Evolutionary conservation across 208 protist genomes (phyloP), one percentile per base, ranked within the genome.

Genomic region (Wallacemonas collosoma): DNA sequence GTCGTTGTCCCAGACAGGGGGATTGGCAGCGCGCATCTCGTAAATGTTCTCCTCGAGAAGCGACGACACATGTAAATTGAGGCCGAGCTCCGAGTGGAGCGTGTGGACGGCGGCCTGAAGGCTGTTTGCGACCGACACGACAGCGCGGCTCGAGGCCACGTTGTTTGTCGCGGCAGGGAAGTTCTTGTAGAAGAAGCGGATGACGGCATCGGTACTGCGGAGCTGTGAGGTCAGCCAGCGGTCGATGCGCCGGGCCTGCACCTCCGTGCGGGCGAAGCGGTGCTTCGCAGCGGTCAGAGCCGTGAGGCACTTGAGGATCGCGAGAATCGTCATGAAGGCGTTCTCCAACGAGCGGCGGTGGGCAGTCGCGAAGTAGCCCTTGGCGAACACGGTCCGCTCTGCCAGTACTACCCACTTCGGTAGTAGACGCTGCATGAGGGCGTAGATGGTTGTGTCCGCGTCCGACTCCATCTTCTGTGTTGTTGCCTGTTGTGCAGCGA

Each of bases 271-370:
- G 0, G 77, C 78, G 68, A 87, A 86, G 66, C 86, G 81, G 61
- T 87, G 90, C 85, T 90, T 91, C 35, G 89, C 80, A 14, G 73
- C 70, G 5, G 73, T 66, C 43, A 94, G 68, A 15, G 71, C 73
- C 3, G 74, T 77, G 35, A 94, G 69, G 53, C 86, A 91, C 73
- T 89, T 80, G 61, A 80, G 81, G 55, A 94, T 78, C 8, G 89
- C 85, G 61, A 94, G 86, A 8, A 94, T 80, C 39, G 76, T 76
- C 73, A 94, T 88, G 74, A 94, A 91, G n/a, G 83, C 89, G 66
- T 91, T 91, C 84, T 94, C 86, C 74, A 87, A 86, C n/a, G 81
- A 86, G 48, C 89, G 83, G 26, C 79, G 65, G 69, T 94, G 84
- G 15, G 78, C 79, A 35, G 70, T 61, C 0, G 68, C 74, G 68